These are phyloP conservation scores for Adansonia madagascariensis DNA, from an alignment of 441 rosid genomes.

Conservation along the genomic window DNA sequence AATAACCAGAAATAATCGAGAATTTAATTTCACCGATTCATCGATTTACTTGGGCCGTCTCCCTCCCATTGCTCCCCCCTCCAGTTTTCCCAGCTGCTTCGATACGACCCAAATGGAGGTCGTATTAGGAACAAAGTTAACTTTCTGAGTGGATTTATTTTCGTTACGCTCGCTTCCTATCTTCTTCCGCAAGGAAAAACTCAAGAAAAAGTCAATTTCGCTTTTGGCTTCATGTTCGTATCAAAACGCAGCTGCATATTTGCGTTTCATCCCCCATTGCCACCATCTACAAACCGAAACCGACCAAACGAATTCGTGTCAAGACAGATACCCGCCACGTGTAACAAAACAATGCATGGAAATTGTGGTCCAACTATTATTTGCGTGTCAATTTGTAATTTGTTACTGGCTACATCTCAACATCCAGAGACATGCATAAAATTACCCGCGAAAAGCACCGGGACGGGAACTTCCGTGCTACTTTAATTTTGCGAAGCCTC, in stretches of 20 bases:
- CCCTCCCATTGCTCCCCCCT: not conserved
- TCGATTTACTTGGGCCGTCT: slow-evolving; percentile 19
- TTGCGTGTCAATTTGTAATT: too few relatives aligned
- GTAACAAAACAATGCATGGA: too few relatives aligned
- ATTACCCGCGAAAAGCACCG: too few relatives aligned
- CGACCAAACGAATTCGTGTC: slow-evolving; percentile 14
- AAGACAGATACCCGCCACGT: too few relatives aligned
- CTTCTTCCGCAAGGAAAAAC: slow-evolving; percentile 13
- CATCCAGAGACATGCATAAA: too few relatives aligned
- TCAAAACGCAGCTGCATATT: not conserved
- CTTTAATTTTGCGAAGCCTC: too few relatives aligned
- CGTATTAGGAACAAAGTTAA: not conserved
- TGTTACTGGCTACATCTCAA: too few relatives aligned
- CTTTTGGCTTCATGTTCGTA: not conserved
- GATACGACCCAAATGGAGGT: slow-evolving; percentile 20
- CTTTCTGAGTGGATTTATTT: not conserved
- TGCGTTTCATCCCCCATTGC: not conserved
- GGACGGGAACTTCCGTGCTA: too few relatives aligned
- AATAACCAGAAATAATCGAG: not conserved
- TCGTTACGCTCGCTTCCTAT: not conserved
- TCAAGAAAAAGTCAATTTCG: not conserved
- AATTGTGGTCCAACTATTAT: too few relatives aligned
- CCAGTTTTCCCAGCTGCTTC: not conserved
- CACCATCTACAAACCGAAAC: not conserved
- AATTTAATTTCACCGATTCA: not conserved